Conservation (phyloP, 1,284 basidiomycete species). For the Vanrija pseudolonga region DNA sequence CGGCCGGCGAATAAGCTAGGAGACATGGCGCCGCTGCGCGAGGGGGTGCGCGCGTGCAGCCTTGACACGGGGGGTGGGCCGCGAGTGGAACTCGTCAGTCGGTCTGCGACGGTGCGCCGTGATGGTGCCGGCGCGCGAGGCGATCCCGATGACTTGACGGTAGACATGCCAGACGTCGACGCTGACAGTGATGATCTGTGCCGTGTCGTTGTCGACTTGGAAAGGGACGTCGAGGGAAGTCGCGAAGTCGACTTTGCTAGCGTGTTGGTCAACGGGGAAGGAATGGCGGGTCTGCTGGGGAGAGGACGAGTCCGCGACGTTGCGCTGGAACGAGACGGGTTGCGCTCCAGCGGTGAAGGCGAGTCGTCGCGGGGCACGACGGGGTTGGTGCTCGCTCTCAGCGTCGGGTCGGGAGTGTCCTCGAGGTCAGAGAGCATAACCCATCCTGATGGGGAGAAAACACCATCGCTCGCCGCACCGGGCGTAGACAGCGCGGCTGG, state of each 20-base stretch:
- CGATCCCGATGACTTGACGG: too few species aligned
- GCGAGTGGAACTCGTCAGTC: too few species aligned
- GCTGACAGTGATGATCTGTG: too few species aligned
- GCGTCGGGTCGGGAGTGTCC: constrained; percentile 22
- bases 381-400: neutral
- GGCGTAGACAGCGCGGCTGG: constrained; percentile 10
- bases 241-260: neutral
- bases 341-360: constrained; percentile 15
- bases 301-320: constrained; percentile 20
- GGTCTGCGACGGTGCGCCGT: too few species aligned
- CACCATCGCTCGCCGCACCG: constrained; percentile 6
- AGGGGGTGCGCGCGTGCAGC: neutral
- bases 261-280: constrained; percentile 34
- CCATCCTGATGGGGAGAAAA: constrained; percentile 41
- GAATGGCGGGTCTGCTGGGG: constrained; percentile 41
- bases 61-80: neutral
- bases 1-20: neutral
- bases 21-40: constrained; percentile 2
- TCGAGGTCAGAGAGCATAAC: constrained; percentile 39
- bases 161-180: too few species aligned
- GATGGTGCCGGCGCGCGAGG: too few species aligned
- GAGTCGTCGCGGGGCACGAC: constrained; percentile 15
- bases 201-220: too few species aligned
- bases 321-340: constrained; percentile 10
- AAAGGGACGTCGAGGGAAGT: too few species aligned